Evolutionary conservation across 306 rosid species (phyloP).

Genomic region (Pterocarpus santalinus): DNA sequence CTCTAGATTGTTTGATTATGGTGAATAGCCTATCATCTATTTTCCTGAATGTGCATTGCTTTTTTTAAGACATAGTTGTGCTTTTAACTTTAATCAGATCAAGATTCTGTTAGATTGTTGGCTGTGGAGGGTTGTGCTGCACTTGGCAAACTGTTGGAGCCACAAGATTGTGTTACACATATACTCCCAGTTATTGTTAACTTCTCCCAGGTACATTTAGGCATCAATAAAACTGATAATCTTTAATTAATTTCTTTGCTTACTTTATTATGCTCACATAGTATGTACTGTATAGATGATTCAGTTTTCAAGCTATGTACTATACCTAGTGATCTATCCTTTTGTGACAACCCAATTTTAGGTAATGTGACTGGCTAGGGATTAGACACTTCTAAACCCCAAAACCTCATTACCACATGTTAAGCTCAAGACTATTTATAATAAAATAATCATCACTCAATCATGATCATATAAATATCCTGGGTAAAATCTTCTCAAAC

Average conservation of each 20-base stretch:
- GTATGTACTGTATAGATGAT: constrained; percentile 5
- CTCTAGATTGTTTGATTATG: constrained; percentile 15
- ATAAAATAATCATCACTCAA: too few species aligned
- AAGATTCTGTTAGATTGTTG: constrained; percentile 94
- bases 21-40: constrained; percentile 36
- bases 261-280: neutral
- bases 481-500: neutral
- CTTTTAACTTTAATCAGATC: constrained; percentile 67
- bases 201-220: constrained; percentile 88
- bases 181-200: constrained; percentile 93
- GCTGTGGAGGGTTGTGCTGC: constrained; percentile 99
- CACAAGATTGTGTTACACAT: constrained; percentile 94
- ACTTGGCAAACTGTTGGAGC: constrained; percentile 93
- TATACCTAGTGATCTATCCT: constrained; percentile 19
- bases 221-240: constrained; percentile 29
- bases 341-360: neutral
- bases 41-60: neutral
- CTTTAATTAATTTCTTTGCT: neutral
- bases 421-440: too few species aligned
- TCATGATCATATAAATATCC: neutral
- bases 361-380: neutral
- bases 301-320: constrained; percentile 16
- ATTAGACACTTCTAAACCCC: neutral
- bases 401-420: neutral
- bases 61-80: constrained; percentile 13